Conservation (phyloP, 345 rosid species). For the Syzygium aromaticum region DNA sequence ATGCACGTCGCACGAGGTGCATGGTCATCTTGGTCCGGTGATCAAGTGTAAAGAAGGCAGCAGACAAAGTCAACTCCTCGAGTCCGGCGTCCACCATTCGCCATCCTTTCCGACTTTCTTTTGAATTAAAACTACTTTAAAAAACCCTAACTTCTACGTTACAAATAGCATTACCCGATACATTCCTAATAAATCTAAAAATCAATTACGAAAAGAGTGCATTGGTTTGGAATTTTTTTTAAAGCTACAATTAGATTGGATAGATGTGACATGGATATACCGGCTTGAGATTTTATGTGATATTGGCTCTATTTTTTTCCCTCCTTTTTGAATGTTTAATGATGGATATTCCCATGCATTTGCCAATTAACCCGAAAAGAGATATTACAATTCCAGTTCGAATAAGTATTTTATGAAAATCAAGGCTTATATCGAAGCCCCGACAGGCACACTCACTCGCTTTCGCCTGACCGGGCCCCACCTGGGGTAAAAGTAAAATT, state of each 20-base stretch:
- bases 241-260: background rate
- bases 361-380: background rate
- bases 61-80: background rate
- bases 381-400: background rate
- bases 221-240: background rate
- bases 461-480: background rate
- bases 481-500: background rate
- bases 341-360: background rate
- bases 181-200: background rate
- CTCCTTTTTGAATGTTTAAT: background rate
- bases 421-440: background rate
- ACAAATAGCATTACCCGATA: no score
- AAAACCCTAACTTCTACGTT: no score
- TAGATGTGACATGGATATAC: fast-evolving
- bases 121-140: no score
- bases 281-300: background rate
- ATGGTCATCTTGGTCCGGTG: background rate
- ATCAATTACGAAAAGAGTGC: background rate
- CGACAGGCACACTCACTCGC: background rate
- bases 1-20: no score
- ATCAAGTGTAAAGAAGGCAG: background rate
- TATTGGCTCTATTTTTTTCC: no score
- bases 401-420: background rate
- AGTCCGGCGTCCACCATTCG: background rate
- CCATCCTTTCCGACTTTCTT: background rate